These are phyloP conservation scores for Aquanectria penicillioides DNA, from an alignment of 2,329 filamentous ascomycete genomes.

Conservation along the genomic window DNA sequence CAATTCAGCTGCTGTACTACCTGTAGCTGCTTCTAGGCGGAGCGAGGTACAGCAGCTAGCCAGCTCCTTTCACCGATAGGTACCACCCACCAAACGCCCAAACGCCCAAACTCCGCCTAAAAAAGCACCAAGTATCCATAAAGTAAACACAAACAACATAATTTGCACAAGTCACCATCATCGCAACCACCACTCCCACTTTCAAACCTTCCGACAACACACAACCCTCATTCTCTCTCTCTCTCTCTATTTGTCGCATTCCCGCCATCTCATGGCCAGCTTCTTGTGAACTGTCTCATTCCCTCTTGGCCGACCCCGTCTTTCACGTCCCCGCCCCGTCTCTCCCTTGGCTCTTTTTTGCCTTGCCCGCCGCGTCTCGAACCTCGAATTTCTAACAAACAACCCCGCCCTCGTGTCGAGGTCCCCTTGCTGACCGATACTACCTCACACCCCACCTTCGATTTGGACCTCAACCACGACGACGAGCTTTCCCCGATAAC, in stretches of 20 bases:
- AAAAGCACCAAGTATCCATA: too few species aligned
- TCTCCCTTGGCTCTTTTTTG: conserved; percentile 22
- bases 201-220: conserved; percentile 22
- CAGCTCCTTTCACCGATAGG: too few species aligned
- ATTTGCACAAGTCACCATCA: conserved; percentile 18
- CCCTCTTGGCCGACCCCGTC: too few species aligned
- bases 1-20: too few species aligned
- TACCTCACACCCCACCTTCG: conserved; percentile 21
- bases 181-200: conserved; percentile 22
- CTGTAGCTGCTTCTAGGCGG: conserved; percentile 1
- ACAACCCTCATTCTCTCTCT: conserved; percentile 17
- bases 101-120: background rate
- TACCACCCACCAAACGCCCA: background rate
- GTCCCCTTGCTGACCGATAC: conserved; percentile 25
- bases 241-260: background rate
- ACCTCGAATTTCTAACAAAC: conserved; percentile 68
- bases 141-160: conserved; percentile 6
- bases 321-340: conserved; percentile 8
- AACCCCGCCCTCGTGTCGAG: conserved; percentile 23
- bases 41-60: background rate
- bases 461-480: background rate
- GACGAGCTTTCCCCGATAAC: conserved; percentile 6
- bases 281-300: conserved; percentile 16
- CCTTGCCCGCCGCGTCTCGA: conserved; percentile 24
- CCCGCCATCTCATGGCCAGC: conserved; percentile 5